These are phyloP conservation scores for Aspergillus asperescens DNA, from an alignment of 495 filamentous ascomycete species.

Conservation along the genomic window DNA sequence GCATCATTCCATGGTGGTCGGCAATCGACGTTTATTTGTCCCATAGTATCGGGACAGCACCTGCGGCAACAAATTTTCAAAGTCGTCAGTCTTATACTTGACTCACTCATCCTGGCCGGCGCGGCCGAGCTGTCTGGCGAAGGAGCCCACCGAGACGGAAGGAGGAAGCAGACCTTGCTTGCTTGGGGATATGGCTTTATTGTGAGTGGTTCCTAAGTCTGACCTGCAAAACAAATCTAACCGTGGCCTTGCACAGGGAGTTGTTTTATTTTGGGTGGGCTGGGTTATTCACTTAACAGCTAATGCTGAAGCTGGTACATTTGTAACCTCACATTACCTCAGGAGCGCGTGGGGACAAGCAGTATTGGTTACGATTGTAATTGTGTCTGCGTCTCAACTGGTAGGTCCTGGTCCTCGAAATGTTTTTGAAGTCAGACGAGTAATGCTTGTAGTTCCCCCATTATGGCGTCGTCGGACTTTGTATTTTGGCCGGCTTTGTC, in stretches of 20 bases:
- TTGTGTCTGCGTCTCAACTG: slow-evolving; percentile 37
- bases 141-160: slow-evolving; percentile 18
- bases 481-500: slow-evolving; percentile 32
- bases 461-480: slow-evolving; percentile 31
- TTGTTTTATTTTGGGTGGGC: slow-evolving; percentile 30
- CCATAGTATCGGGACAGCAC: slow-evolving; percentile 26
- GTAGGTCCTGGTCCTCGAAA: slow-evolving; percentile 25
- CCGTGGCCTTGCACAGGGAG: slow-evolving; percentile 21
- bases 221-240: not conserved
- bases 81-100: slow-evolving; percentile 27
- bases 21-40: slow-evolving; percentile 47
- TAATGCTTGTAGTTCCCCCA: slow-evolving; percentile 32
- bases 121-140: slow-evolving; percentile 27
- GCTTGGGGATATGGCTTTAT: slow-evolving; percentile 35
- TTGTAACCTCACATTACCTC: slow-evolving; percentile 31
- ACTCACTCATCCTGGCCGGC: slow-evolving; percentile 34
- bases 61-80: slow-evolving; percentile 24
- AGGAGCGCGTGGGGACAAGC: slow-evolving; percentile 34
- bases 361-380: slow-evolving; percentile 25
- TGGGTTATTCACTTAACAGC: slow-evolving; percentile 21
- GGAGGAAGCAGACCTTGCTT: slow-evolving; percentile 25
- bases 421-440: not conserved
- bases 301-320: slow-evolving; percentile 18
- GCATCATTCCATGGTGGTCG: slow-evolving; percentile 24
- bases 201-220: slow-evolving; percentile 23